Evolutionary conservation across 2,329 filamentous ascomycete genomes (phyloP).

Genomic region (Aureobasidium sp.): DNA sequence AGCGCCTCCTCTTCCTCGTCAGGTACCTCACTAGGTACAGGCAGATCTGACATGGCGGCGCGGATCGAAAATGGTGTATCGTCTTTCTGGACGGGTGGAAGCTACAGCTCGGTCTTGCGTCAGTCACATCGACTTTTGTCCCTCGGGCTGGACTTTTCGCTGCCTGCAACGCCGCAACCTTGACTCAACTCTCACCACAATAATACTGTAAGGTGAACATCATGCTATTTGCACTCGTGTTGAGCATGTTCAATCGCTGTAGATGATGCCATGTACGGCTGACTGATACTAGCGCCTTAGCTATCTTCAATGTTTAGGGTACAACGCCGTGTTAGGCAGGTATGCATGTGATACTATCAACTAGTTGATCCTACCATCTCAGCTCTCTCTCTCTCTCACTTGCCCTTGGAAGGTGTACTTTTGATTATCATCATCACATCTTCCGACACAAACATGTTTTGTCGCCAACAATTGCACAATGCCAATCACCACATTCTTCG

Average conservation of each 20-base stretch:
- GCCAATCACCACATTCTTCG: neutral
- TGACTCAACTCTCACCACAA: neutral
- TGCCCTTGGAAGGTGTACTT: no score
- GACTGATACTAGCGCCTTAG: neutral
- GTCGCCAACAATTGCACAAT: neutral
- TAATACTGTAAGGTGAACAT: no score
- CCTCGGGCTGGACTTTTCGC: slow-evolving; percentile 5
- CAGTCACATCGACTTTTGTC: slow-evolving; percentile 9
- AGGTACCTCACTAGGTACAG: neutral
- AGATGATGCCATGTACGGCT: neutral
- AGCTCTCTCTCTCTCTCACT: neutral
- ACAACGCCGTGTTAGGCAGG: neutral
- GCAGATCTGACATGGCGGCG: slow-evolving; percentile 3
- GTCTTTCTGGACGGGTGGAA: neutral
- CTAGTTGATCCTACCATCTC: neutral
- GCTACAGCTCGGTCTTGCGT: neutral
- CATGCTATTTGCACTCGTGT: no score
- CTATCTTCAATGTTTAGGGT: neutral
- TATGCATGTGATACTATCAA: neutral
- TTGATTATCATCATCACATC: neutral
- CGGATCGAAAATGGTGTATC: neutral
- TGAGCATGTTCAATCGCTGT: neutral
- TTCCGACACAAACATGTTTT: neutral
- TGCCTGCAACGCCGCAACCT: slow-evolving; percentile 2
- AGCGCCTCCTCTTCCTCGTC: slow-evolving; percentile 56